Base-by-base conservation (phyloP, 192 early-diverging fungal species). In the Umbelopsis vinacea region DNA sequence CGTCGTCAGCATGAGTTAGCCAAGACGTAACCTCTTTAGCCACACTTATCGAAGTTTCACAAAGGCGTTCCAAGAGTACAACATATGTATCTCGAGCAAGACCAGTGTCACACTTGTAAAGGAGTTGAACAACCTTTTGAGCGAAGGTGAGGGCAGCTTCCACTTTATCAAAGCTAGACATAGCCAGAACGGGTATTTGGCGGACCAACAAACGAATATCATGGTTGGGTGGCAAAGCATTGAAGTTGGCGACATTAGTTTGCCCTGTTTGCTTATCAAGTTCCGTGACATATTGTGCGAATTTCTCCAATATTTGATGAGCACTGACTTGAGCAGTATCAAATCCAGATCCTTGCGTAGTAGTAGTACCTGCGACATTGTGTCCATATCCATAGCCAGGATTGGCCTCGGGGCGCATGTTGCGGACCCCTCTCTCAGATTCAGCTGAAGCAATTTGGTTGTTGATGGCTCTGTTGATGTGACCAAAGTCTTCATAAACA, bases 1-100 rank as follows among this genome's bases (percentile, higher is more conserved):
- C 97, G 74, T 99, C 98, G 68, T 96, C 94, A 3, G 92, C 89
- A 82, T 94, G 96, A 24, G 96, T 85, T 21, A 99, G 79, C 98
- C 98, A 99, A 38, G 88, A 87, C 12, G 88, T 92, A 29, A 98
- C 92, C 76, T 98, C 95, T 67, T 91, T 90, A 17, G 85, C 87
- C 9, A 94, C 90, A 38, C 88, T 88, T 54, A 84, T 85, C 0
- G 98, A 96, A 53, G 90, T 77, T 52, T 96, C 94, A 71, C 95
- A 97, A 37, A 99, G 82, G 11, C 90, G 85, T 69, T 92, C 92
- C 69, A 99, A 82, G 3, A 98, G 75, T 22, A 89, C 78, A 6
- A 94, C 91, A 76, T 95, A 98, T 19, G 92, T 81, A 54, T 96
- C 95, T 15, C 93, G 87, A 12, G 91, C 84, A 21, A 97, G 81